Conservation (phyloP, 1,139 yeast species). For the Candida sp. region DNA sequence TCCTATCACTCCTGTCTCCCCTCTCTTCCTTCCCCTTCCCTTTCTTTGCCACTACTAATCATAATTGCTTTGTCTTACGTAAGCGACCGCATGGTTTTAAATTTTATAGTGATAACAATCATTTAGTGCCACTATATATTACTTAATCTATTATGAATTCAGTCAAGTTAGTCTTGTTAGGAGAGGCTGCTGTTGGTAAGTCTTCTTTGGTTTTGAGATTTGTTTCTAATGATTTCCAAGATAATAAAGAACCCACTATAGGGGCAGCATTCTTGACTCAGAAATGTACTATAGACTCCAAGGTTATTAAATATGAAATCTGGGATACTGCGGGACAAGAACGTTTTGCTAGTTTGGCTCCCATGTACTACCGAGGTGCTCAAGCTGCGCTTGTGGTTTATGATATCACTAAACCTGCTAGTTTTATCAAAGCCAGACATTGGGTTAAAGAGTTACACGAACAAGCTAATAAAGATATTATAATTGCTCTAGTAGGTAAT, state of each 20-base stretch:
- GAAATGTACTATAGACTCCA: slow-evolving; percentile 86
- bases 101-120: too few species aligned
- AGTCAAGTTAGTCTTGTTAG: slow-evolving; percentile 84
- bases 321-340: slow-evolving; percentile 99
- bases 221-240: slow-evolving; percentile 95
- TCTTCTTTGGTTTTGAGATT: slow-evolving; percentile 90
- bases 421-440: slow-evolving; percentile 96
- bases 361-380: slow-evolving; percentile 98
- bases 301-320: slow-evolving; percentile 91
- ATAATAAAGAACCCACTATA: slow-evolving; percentile 94
- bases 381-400: slow-evolving; percentile 97
- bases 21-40: too few species aligned
- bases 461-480: slow-evolving; percentile 87
- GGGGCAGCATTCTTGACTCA: slow-evolving; percentile 98
- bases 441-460: slow-evolving; percentile 98
- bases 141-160: slow-evolving; percentile 17
- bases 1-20: too few species aligned
- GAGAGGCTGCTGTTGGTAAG: slow-evolving; percentile 98
- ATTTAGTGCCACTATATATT: too few species aligned
- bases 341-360: slow-evolving; percentile 93
- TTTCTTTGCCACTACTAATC: too few species aligned
- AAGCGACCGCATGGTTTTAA: neutral
- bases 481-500: slow-evolving; percentile 93
- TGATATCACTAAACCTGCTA: slow-evolving; percentile 96
- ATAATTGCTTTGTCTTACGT: neutral